A percentile compares a stretch with the other conserved stretches of the same genome.
Conservation (phyloP, 1,284 basidiomycete species). For the Microstroma glucosiphilum region DNA sequence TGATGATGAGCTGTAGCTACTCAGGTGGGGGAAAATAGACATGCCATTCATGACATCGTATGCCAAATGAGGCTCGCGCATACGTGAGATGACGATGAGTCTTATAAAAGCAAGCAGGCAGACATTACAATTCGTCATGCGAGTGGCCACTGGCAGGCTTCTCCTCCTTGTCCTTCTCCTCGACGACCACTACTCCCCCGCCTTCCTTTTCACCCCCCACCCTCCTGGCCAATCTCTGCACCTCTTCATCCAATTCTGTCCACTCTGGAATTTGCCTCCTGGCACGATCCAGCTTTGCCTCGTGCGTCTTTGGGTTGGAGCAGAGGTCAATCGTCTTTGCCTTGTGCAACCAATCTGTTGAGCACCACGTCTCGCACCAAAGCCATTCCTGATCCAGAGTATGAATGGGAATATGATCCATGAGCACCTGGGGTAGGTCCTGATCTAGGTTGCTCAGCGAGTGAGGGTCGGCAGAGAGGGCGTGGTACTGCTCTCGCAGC, state of each 20-base stretch:
- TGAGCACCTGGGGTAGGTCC: constrained; percentile 48
- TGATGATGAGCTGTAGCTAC: neutral
- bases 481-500: constrained; percentile 84
- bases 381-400: constrained; percentile 45
- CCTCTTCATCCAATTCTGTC: constrained; percentile 73
- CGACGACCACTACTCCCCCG: neutral
- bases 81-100: too few relatives aligned
- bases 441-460: constrained; percentile 93
- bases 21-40: neutral
- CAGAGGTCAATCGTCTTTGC: constrained; percentile 51
- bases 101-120: neutral
- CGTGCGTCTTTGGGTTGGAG: constrained; percentile 61
- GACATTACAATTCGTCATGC: constrained; percentile 1
- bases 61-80: too few relatives aligned
- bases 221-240: constrained; percentile 39
- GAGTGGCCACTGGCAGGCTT: neutral
- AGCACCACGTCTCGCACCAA: constrained; percentile 51
- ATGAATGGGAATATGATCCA: constrained; percentile 32
- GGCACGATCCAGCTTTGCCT: constrained; percentile 86
- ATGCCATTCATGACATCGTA: neutral
- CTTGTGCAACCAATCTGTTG: constrained; percentile 29
- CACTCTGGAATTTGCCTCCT: constrained; percentile 87
- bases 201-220: neutral
- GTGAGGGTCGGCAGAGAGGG: constrained; percentile 82
- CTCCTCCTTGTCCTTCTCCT: neutral